Evolutionary conservation across 2,329 filamentous ascomycete species (phyloP), one percentile per base, ranked within the genome.

Genomic region (Xylariaceae sp.): DNA sequence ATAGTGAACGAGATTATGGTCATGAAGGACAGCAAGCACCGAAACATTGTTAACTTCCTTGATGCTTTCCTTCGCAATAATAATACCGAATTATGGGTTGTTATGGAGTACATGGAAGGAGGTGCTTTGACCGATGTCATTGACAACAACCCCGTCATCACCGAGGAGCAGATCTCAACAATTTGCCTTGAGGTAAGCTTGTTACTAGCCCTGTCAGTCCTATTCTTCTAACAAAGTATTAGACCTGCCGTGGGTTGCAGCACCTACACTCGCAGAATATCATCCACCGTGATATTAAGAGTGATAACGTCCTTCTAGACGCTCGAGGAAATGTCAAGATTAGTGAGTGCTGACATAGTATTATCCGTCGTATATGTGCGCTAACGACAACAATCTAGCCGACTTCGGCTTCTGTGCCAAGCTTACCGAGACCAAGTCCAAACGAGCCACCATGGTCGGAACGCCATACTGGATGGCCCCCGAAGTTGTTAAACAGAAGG

Each of bases 381-480:
- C 75, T 79, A 74, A 77, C 72, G 73, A 76, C 70, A 52, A 44
- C 54, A 49, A 52, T 54, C n/a, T 69, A 95, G 93, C 95, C 67
- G 95, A 99, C 85, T 99, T 99, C 72, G 95, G 95, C 65, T 98
- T 99, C 83, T 98, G 93, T 73, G 95, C 95, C 73, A 98, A 98
- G 79, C 89, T 99, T 60, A 98, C 93, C 37, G 95, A 98, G 73
- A 89, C 92, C 63, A 96, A 96, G 77, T 95, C 86, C 67, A 98
- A 99, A 82, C 93, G 95, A 74, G 93, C 93, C 43, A 99, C 95
- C 56, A 98, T 99, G 95, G 95, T 99, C 52, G 95, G 95, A 63
- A 99, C 95, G 32, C 95, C 95, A 16, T 99, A 98, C 81, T 99
- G 95, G 95, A 99, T 99, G 95, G 95, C 95, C 7, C 95, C 95